Base-by-base conservation (phyloP, 805 yeast genomes). In the Spathaspora hagerdaliae region DNA sequence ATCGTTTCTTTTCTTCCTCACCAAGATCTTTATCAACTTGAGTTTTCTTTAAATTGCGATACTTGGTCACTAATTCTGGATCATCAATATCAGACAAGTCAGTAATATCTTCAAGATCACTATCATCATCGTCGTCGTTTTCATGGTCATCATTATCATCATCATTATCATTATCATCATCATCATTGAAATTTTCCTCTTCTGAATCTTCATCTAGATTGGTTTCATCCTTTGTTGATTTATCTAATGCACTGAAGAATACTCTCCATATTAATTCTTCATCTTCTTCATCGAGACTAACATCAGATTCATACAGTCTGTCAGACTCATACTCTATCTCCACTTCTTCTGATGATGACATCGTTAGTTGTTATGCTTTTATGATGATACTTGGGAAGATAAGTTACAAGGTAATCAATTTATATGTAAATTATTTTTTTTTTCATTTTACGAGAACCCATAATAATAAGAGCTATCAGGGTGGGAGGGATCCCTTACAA, bases 1-100 rank as follows among this genome's bases (percentile, higher is more conserved):
- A 57, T 44, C 82, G 71, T 45, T 79, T 74, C 46, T 76, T 71
- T 36, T 85, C 87, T 50, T 82, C 84, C 43, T 79, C 74, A 19
- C 55, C 49, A 29, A 70, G 46, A 15, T 58, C 50, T 27, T 49
- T 53, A 36, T 57, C 61, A 14, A 51, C 51, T 32, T 62, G 68
- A 43, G 68, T 46, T 34, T 72, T 71, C 41, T 55, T 60, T 31
- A 72, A 53, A 2, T 57, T 52, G 37, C 49, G 52, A 51, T 67
- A 71, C 39, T 56, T 57, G 14, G 52, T 51, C 14, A 69, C 65
- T 4, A 71, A 55, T 27, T 60, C 66, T 7, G 50, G 50, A 47
- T 66, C 72, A 33, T 68, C 73, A 11, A 65, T 52, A 41, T 69
- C 74, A 0, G 64, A 61, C 9, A 69, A 39, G 33, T 65, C 72